Base-by-base conservation (phyloP, 352 stramenopile species). In the Phytophthora idaei region DNA sequence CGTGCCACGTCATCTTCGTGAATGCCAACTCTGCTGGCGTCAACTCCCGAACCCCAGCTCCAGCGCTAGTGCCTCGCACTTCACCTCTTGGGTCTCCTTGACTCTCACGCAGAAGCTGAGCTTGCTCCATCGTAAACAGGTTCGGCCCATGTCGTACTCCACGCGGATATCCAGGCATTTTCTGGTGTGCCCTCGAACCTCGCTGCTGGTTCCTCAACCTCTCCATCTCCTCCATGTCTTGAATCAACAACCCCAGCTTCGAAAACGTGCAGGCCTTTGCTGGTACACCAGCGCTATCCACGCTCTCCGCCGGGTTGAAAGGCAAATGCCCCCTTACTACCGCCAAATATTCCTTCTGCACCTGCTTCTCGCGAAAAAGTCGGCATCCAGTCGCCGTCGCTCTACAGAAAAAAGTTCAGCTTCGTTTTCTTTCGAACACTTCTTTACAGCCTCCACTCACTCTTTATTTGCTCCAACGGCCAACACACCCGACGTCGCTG, bases 261-360 rank as follows among this genome's bases (percentile, higher is more conserved):
- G 86, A 92, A 45, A 90, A 76, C 3, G 86, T 83, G 45, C 81
- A 91, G 4, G 70, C 61, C 12, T 79, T 82, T 7, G 61, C 57
- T 51, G 37, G 5, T 67, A 44, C 10, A 28, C 52, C 42, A 47
- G 57, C 32, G 14, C 25, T 50, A 25, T 63, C 37, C 25, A 57
- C 31, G 51, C 57, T 69, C 11, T 89, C 69, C 9, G 52, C 61
- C 14, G 84, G 81, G 31, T 90, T 61, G 47, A 90, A 84, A 3
- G 83, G 77, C 25, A 96, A 44, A 50, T 92, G 80, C 5, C 89
- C 90, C 7, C 77, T 74, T 21, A 97, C 81, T 21, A 97, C 68
- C 0, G 90, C 89, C 32, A 97, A 67, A 69, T 97, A 97, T 49
- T 91, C 77, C 48, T 97, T 97, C 57, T 93, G 75, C 28, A 90